These are phyloP conservation scores for Nitzschia palea DNA, from an alignment of 108 stramenopile genomes.

Conservation along the genomic window DNA sequence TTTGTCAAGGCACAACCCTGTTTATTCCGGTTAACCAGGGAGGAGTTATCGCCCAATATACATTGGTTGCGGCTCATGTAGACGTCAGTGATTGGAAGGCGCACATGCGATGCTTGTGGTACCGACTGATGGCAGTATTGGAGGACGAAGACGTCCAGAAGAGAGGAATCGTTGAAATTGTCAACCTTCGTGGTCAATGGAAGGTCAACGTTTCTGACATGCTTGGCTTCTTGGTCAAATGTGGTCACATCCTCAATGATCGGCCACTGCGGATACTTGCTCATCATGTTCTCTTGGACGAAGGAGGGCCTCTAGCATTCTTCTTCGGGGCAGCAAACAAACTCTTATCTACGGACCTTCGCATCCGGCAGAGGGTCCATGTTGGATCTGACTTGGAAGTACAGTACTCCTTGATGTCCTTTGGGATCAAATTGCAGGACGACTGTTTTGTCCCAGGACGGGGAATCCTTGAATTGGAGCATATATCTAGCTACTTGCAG, in stretches of 20 bases:
- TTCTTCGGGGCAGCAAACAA: neutral
- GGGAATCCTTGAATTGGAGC: neutral
- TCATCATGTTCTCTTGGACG: neutral
- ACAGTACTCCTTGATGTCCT: neutral
- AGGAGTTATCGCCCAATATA: neutral
- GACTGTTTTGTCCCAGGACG: neutral
- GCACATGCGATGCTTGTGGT: neutral
- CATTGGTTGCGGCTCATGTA: neutral
- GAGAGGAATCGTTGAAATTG: constrained; percentile 1
- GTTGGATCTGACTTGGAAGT: constrained; percentile 4
- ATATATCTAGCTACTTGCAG: neutral
- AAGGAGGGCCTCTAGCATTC: neutral
- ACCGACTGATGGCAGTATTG: neutral
- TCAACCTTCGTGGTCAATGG: neutral
- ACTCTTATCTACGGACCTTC: neutral
- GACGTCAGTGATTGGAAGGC: neutral
- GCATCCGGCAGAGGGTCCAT: neutral
- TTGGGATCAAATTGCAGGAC: constrained; percentile 1
- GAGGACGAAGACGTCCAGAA: constrained; percentile 7
- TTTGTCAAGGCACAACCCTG: neutral
- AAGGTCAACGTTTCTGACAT: neutral
- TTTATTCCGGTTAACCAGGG: neutral
- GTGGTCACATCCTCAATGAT: neutral
- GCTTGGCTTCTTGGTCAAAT: neutral
- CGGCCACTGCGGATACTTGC: neutral